phyloP scores from a whole-genome alignment of 164 flowering plant genomes.

The Liriodendron chinense region DNA sequence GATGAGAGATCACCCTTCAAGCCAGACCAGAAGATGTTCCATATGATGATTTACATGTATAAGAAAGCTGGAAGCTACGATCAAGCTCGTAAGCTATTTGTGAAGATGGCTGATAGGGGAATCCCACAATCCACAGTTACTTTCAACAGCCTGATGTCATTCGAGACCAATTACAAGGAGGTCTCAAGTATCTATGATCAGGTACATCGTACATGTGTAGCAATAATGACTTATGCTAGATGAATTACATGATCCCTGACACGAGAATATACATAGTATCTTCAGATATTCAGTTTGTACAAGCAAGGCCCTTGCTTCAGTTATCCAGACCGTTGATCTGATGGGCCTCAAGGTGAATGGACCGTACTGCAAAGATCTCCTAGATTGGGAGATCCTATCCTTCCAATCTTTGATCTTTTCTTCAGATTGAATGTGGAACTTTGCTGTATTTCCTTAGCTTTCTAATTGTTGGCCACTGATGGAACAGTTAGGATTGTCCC shows the following conservation, averaged over 20 bases:
- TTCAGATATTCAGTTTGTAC: too few relatives aligned
- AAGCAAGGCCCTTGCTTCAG: neutral
- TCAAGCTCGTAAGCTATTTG: conserved; percentile 73
- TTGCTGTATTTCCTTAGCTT: too few relatives aligned
- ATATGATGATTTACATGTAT: conserved; percentile 97
- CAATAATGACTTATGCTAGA: neutral
- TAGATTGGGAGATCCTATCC: too few relatives aligned
- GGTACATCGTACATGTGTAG: conserved; percentile 50
- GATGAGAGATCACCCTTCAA: conserved; percentile 58
- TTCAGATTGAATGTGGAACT: too few relatives aligned
- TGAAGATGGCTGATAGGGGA: conserved; percentile 76
- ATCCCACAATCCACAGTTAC: conserved; percentile 75
- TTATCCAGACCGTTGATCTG: neutral
- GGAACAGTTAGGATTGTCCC: too few relatives aligned
- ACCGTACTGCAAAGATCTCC: too few relatives aligned
- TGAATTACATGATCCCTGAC: neutral
- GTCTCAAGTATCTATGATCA: conserved; percentile 85
- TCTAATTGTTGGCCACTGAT: too few relatives aligned
- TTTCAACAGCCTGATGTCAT: conserved; percentile 93
- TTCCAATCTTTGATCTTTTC: too few relatives aligned
- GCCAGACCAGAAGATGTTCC: conserved; percentile 97
- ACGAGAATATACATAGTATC: neutral
- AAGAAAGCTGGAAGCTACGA: conserved; percentile 77
- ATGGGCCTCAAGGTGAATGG: too few relatives aligned
- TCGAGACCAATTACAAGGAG: conserved; percentile 88